Evolutionary conservation across 2,329 filamentous ascomycete species (phyloP).

Genomic region (Hypoxylon sp.): DNA sequence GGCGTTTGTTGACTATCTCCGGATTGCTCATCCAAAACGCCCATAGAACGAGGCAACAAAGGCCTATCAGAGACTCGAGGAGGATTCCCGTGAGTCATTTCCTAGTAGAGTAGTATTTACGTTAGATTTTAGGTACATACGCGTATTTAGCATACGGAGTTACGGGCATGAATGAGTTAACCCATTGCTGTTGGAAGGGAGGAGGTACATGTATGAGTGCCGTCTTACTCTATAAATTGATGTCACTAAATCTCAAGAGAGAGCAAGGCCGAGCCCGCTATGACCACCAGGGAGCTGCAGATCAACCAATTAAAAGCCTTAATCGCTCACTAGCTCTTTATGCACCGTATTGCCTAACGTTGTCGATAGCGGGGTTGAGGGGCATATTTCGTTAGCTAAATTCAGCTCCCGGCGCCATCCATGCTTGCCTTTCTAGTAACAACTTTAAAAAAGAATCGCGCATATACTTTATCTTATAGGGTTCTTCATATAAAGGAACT

Average conservation of each 20-base stretch:
- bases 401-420: neutral
- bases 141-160: neutral
- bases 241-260: slow-evolving; percentile 13
- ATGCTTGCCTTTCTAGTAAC: neutral
- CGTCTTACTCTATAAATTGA: neutral
- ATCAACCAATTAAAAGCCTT: neutral
- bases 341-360: neutral
- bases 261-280: neutral
- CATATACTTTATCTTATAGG: slow-evolving; percentile 5
- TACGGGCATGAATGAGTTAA: neutral
- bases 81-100: neutral
- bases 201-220: neutral
- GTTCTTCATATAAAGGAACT: neutral
- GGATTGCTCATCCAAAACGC: neutral
- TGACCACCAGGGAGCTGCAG: neutral
- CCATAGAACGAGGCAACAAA: neutral
- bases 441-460: neutral
- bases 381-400: slow-evolving; percentile 26
- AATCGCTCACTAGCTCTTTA: neutral
- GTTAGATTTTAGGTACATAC: neutral
- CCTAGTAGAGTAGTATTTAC: neutral
- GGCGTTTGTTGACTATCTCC: slow-evolving; percentile 27
- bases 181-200: neutral
- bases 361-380: slow-evolving; percentile 36
- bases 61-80: neutral